Evolutionary conservation across 225 moss, liverwort and hornwort genomes (phyloP).

Genomic region (Anthoceros angustus): DNA sequence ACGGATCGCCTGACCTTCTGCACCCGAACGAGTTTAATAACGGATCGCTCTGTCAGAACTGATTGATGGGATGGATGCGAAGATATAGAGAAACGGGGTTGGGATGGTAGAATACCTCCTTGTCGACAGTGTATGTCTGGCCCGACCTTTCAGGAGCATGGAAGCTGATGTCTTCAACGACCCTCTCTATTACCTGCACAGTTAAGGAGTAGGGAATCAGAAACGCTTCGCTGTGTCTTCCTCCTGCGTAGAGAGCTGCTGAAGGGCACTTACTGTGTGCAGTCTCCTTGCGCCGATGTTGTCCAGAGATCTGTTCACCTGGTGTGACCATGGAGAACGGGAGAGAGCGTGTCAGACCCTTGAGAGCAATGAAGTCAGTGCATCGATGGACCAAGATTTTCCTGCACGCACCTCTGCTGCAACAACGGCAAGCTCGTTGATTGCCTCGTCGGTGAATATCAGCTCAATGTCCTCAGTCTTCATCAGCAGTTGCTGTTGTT

Average conservation of each 20-base stretch:
- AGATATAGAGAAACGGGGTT: background rate
- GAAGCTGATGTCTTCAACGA: conserved; percentile 86
- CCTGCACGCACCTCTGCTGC: conserved; percentile 55
- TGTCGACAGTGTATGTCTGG: conserved; percentile 55
- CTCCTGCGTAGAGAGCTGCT: background rate
- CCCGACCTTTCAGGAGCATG: conserved; percentile 59
- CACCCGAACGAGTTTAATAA: background rate
- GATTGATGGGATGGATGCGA: background rate
- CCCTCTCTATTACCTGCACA: conserved; percentile 61
- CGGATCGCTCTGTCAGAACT: background rate
- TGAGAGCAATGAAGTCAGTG: background rate
- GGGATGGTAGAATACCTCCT: conserved; percentile 23
- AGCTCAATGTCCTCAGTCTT: conserved; percentile 73
- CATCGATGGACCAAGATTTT: background rate
- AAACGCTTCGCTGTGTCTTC: background rate
- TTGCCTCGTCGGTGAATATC: conserved; percentile 70
- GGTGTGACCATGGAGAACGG: conserved; percentile 1
- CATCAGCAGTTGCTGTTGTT: conserved; percentile 81
- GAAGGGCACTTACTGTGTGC: conserved; percentile 32
- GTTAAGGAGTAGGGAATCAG: background rate
- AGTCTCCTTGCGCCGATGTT: conserved; percentile 80
- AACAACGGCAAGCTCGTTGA: conserved; percentile 63
- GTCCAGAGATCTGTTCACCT: conserved; percentile 76
- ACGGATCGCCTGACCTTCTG: conserved; percentile 57
- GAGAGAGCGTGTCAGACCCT: background rate